A percentile compares a stretch with the other conserved stretches of the same genome.
Evolutionary conservation across 2,329 filamentous ascomycete genomes (phyloP).

Genomic region (Paraphoma chrysanthemicola): DNA sequence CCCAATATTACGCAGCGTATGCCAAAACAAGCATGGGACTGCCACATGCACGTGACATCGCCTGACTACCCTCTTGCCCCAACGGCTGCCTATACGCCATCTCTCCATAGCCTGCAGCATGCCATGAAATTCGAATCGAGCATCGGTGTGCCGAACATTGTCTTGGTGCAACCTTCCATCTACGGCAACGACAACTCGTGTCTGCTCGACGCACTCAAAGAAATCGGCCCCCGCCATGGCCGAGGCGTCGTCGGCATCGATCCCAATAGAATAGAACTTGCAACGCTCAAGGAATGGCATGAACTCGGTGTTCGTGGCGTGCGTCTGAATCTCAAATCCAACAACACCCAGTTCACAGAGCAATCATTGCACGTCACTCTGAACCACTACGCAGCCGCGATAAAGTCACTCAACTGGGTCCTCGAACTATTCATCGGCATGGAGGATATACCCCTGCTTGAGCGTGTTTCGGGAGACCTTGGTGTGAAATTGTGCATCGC

Average conservation of each 20-base stretch:
- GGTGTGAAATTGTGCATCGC: slow-evolving; percentile 64
- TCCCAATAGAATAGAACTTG: slow-evolving; percentile 45
- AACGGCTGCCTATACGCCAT: slow-evolving; percentile 60
- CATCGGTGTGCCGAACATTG: slow-evolving; percentile 62
- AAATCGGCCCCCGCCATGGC: slow-evolving; percentile 58
- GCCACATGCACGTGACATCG: slow-evolving; percentile 69
- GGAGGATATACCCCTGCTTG: slow-evolving; percentile 57
- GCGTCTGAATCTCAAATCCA: slow-evolving; percentile 65
- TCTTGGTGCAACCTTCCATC: slow-evolving; percentile 66
- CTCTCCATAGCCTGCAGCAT: slow-evolving; percentile 57
- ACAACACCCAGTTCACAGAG: slow-evolving; percentile 49
- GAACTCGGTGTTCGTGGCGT: slow-evolving; percentile 64
- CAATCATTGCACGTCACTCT: slow-evolving; percentile 54
- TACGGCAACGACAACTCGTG: slow-evolving; percentile 68
- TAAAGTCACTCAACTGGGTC: slow-evolving; percentile 61
- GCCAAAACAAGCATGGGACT: slow-evolving; percentile 63
- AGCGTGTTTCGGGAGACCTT: slow-evolving; percentile 51
- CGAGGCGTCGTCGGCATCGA: slow-evolving; percentile 66
- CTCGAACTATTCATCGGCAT: slow-evolving; percentile 66
- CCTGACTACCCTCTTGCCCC: slow-evolving; percentile 59
- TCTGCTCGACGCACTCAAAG: slow-evolving; percentile 61
- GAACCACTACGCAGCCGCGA: slow-evolving; percentile 57
- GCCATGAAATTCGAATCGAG: slow-evolving; percentile 60
- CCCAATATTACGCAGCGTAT: slow-evolving; percentile 28
- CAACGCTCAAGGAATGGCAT: slow-evolving; percentile 60